Evolutionary conservation across 768 basidiomycete genomes (phyloP), one percentile per base, ranked within the genome.

Genomic region (Lactarius vividus): DNA sequence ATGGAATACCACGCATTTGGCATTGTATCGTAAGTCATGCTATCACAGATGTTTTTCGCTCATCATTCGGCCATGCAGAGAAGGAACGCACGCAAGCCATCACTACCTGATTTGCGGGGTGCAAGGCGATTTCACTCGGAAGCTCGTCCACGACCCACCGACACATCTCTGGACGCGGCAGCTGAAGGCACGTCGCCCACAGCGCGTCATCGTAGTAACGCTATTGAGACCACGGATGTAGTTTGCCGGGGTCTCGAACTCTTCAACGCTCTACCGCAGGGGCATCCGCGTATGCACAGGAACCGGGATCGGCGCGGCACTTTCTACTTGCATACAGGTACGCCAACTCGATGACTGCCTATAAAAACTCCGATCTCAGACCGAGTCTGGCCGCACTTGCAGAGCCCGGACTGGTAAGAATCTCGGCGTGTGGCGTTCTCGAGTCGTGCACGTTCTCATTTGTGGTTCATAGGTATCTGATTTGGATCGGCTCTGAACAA

Each of bases 1-100:
- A 84, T 85, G 87, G 90, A 92, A 74, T 92, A 91, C 74, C 91
- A 92, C 74, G 88, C 89, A 37, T 92, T 92, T 66, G 90, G 89
- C 61, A 86, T 88, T 66, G 82, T 92, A 65, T 89, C 88, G 87
- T 89, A 75, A 28, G 86, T 72, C 3, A 29, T 16, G n/a, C 44
- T 60, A n/a, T n/a, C 9, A 46, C 59, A 29, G 31, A 53, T 42
- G 57, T 37, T 53, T 39, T 15, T 39, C 37, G 64, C 59, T 71
- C 54, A 29, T 42, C 31, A 53, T 20, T 44, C 10, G 59, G 20
- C 61, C 63, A 56, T 13, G 33, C 71, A 90, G 90, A 23, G 89
- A 91, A 75, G 88, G 88, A 35, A 80, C 78, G 2, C 83, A 90
- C 68, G 85, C 91, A 10, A 86, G 88, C 70, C 85, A 88, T 68